Evolutionary conservation across 495 filamentous ascomycete genomes (phyloP).

Genomic region (Haplographium delicatum): DNA sequence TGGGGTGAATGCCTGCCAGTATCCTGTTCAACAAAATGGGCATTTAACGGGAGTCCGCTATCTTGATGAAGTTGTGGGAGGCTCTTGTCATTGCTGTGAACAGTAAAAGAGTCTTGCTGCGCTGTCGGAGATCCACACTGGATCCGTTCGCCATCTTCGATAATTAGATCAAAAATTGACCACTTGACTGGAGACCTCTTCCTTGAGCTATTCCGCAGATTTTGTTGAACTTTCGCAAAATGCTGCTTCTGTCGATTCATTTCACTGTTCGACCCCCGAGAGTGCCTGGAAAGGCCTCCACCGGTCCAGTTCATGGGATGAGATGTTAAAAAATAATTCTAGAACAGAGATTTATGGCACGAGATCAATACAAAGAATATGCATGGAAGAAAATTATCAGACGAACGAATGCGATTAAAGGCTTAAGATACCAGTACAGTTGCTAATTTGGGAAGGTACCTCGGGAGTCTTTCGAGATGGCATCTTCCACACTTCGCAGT

Average conservation of each 20-base stretch:
- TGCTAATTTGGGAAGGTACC: background rate
- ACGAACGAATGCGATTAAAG: too few species aligned
- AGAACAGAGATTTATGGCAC: too few species aligned
- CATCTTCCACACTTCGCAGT: too few species aligned
- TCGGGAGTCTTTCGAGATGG: too few species aligned
- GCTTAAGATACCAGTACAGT: too few species aligned
- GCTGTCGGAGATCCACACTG: background rate
- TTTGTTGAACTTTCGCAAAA: constrained; percentile 21
- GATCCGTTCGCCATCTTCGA: background rate
- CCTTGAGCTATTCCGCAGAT: constrained; percentile 11
- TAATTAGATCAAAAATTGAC: constrained; percentile 4
- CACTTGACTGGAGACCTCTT: constrained; percentile 17
- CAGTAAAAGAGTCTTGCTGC: background rate
- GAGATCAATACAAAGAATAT: background rate
- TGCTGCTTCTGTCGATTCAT: constrained; percentile 20
- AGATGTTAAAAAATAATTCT: too few species aligned
- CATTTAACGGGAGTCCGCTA: background rate
- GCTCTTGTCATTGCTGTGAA: background rate
- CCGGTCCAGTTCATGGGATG: constrained; percentile 28
- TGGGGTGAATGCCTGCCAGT: constrained; percentile 1
- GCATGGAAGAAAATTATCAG: background rate
- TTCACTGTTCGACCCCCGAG: background rate
- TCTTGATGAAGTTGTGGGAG: background rate
- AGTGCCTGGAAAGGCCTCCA: constrained; percentile 22
- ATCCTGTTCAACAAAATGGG: too few species aligned